Evolutionary conservation across 371 early-diverging fungal genomes (phyloP).

Genomic region (Blastocladiella emersonii): DNA sequence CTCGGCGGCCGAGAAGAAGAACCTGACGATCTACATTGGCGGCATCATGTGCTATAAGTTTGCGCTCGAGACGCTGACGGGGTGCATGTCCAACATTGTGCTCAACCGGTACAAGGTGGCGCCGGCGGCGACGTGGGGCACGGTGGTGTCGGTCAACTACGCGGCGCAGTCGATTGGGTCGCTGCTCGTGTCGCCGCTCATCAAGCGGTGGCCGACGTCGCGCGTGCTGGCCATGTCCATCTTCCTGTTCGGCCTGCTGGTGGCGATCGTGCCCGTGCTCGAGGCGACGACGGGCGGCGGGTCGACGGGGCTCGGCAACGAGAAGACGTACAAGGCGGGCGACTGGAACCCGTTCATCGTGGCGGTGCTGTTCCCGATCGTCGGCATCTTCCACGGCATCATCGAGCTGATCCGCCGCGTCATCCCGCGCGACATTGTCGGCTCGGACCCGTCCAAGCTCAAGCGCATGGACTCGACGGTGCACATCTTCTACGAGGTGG

Average conservation of each 20-base stretch:
- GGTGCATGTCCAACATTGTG: too few relatives aligned
- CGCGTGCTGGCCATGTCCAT: conserved; percentile 26
- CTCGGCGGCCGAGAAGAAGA: conserved; percentile 16
- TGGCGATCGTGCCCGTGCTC: conserved; percentile 24
- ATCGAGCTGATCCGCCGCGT: conserved; percentile 39
- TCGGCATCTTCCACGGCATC: conserved; percentile 32
- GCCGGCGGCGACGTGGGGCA: too few relatives aligned
- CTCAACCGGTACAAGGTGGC: too few relatives aligned
- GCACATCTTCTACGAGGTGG: conserved; percentile 35
- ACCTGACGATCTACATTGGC: conserved; percentile 24
- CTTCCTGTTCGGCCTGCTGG: conserved; percentile 20
- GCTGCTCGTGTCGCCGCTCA: too few relatives aligned
- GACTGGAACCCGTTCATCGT: conserved; percentile 17
- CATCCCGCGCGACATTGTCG: conserved; percentile 38
- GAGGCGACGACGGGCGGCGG: conserved; percentile 34
- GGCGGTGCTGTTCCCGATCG: conserved; percentile 22
- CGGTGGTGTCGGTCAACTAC: too few relatives aligned
- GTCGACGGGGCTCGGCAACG: too few relatives aligned
- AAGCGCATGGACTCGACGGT: conserved; percentile 34
- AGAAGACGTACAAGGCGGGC: conserved; percentile 9
- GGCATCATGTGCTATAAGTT: conserved; percentile 37
- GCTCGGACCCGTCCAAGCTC: conserved; percentile 36
- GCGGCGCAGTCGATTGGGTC: too few relatives aligned
- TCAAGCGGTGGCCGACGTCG: too few relatives aligned
- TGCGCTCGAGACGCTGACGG: too few relatives aligned